These are phyloP conservation scores for Russula earlei DNA, from an alignment of 768 basidiomycete genomes.

Conservation along the genomic window DNA sequence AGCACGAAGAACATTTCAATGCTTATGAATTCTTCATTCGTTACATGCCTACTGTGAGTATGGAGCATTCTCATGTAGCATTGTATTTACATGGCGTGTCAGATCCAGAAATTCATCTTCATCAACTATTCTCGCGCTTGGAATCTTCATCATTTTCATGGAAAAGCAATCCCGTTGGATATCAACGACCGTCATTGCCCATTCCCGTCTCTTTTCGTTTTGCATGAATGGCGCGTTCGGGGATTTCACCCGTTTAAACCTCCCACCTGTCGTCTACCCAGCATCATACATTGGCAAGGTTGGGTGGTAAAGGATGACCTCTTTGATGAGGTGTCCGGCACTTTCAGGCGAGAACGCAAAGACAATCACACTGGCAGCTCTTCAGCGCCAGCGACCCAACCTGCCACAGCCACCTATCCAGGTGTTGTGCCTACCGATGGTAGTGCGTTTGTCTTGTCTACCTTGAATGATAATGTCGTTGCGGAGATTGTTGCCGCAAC, in stretches of 20 bases:
- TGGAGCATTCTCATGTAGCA: neutral
- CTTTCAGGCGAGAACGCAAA: neutral
- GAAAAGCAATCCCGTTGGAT: slow-evolving; percentile 29
- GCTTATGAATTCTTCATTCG: slow-evolving; percentile 24
- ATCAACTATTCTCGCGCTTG: slow-evolving; percentile 24
- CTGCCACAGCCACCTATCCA: neutral
- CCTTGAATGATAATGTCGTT: neutral
- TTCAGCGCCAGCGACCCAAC: neutral
- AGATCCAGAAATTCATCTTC: slow-evolving; percentile 24
- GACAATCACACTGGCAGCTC: no score
- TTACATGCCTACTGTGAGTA: slow-evolving; percentile 24
- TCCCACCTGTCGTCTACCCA: slow-evolving; percentile 13
- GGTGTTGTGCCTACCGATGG: no score
- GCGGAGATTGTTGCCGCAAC: neutral
- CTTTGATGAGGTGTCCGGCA: neutral
- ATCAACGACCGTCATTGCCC: slow-evolving; percentile 24
- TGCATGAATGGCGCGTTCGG: slow-evolving; percentile 31
- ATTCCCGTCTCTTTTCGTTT: slow-evolving; percentile 28
- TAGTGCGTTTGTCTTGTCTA: no score
- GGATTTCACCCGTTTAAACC: slow-evolving; percentile 26
- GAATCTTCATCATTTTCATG: slow-evolving; percentile 23
- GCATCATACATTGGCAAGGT: slow-evolving; percentile 8
- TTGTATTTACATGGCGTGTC: neutral
- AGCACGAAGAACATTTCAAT: slow-evolving; percentile 20
- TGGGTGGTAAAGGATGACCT: neutral